Evolutionary conservation across 441 rosid species (phyloP).

Genomic region (Populus hybrid): DNA sequence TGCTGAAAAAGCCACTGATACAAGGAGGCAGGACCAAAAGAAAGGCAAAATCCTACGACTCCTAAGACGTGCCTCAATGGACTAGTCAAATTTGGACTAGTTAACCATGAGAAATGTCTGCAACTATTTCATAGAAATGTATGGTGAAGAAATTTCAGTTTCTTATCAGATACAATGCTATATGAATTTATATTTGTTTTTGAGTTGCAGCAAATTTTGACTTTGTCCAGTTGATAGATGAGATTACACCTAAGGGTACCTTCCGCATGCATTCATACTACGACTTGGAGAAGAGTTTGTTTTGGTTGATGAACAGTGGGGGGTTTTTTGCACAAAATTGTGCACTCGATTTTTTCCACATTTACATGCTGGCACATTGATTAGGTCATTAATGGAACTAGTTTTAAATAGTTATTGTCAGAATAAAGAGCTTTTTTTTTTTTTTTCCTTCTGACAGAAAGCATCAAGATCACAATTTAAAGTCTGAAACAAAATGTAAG

Average conservation of each 20-base stretch:
- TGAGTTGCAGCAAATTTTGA: background rate
- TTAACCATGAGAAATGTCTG: background rate
- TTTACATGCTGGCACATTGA: background rate
- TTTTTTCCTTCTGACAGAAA: background rate
- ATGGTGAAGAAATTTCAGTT: background rate
- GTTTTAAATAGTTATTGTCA: background rate
- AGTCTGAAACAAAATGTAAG: conserved; percentile 20
- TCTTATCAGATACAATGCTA: background rate
- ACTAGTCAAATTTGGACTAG: background rate
- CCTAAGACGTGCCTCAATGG: background rate
- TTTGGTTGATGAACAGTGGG: background rate
- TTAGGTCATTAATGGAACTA: background rate
- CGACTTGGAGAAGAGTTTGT: too few species aligned
- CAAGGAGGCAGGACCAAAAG: background rate
- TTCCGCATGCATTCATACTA: too few species aligned
- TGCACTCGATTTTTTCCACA: background rate
- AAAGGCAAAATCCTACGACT: background rate
- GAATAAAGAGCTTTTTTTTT: background rate
- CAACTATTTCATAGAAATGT: background rate
- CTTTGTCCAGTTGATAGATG: background rate
- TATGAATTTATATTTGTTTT: background rate
- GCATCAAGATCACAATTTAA: conserved; percentile 13
- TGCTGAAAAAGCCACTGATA: background rate
- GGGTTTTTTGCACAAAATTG: too few species aligned
- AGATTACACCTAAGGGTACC: background rate